Conservation (phyloP, 495 filamentous ascomycete species). For the Penicilliopsis zonata region DNA sequence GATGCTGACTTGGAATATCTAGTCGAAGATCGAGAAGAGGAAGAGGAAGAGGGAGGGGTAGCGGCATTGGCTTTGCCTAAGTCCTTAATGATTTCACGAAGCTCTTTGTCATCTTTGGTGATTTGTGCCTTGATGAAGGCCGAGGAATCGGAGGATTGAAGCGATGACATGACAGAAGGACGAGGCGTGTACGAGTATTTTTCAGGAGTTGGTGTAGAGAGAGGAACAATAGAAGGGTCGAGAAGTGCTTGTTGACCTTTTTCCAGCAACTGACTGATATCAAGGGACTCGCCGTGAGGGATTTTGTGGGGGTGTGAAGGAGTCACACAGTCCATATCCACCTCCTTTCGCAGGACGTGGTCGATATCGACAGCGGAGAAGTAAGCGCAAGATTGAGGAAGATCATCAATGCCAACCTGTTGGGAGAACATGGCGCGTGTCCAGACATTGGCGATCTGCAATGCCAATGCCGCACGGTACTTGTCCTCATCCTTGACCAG, state of each 20-base stretch:
- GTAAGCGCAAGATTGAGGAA: slow-evolving; percentile 87
- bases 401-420: slow-evolving; percentile 90
- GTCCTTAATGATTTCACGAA: slow-evolving; percentile 60
- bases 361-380: slow-evolving; percentile 96
- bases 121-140: slow-evolving; percentile 78
- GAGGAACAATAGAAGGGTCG: slow-evolving; percentile 47
- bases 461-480: slow-evolving; percentile 78
- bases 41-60: slow-evolving; percentile 6
- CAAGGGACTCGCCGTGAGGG: slow-evolving; percentile 72
- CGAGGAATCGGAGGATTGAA: slow-evolving; percentile 40
- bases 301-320: slow-evolving; percentile 74
- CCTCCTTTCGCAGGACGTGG: slow-evolving; percentile 86
- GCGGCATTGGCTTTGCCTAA: slow-evolving; percentile 13
- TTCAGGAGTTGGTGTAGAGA: slow-evolving; percentile 38
- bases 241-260: slow-evolving; percentile 53
- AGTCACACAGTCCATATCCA: slow-evolving; percentile 93
- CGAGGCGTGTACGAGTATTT: slow-evolving; percentile 56
- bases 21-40: slow-evolving; percentile 8
- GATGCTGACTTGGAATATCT: slow-evolving; percentile 11
- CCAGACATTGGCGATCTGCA: slow-evolving; percentile 93
- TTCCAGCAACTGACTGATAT: slow-evolving; percentile 61
- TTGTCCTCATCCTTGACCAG: slow-evolving; percentile 76
- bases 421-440: slow-evolving; percentile 94
- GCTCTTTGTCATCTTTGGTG: slow-evolving; percentile 57
- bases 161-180: slow-evolving; percentile 63